These are phyloP conservation scores for Aspergillus sp. DNA, from an alignment of 2,329 filamentous ascomycete genomes.

Conservation along the genomic window DNA sequence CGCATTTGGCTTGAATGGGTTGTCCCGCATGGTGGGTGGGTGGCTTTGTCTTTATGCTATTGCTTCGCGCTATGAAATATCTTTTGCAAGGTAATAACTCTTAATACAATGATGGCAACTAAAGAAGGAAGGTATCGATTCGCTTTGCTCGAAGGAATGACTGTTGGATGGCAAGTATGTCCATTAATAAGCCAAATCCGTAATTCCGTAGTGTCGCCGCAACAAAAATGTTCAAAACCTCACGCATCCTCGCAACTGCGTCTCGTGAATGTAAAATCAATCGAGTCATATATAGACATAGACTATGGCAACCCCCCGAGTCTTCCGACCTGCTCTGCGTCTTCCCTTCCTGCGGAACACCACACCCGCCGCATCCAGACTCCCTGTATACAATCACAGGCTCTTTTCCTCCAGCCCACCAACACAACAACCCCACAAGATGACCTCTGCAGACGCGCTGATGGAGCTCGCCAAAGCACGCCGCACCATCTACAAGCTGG, in stretches of 20 bases:
- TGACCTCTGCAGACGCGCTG: constrained; percentile 18
- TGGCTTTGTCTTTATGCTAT: background rate
- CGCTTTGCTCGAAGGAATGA: no score
- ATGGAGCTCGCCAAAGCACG: constrained; percentile 33
- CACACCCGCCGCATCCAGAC: background rate
- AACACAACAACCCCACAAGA: constrained; percentile 3
- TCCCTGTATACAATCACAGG: background rate
- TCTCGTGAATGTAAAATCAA: no score
- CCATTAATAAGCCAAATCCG: background rate
- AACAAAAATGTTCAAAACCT: background rate
- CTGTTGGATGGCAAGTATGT: background rate
- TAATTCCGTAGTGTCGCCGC: background rate
- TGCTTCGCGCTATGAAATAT: no score
- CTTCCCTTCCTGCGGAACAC: background rate
- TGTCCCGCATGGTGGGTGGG: background rate
- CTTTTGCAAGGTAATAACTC: no score
- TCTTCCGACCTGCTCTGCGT: background rate
- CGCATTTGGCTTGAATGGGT: background rate
- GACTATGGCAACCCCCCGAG: no score
- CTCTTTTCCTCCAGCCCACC: background rate
- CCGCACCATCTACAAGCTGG: constrained; percentile 38
- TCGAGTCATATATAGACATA: no score
- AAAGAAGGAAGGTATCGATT: no score
- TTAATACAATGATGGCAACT: no score
- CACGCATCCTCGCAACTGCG: no score